These are phyloP conservation scores for Fragilariopsis cylindrus DNA, from an alignment of 108 stramenopile genomes.

Conservation along the genomic window DNA sequence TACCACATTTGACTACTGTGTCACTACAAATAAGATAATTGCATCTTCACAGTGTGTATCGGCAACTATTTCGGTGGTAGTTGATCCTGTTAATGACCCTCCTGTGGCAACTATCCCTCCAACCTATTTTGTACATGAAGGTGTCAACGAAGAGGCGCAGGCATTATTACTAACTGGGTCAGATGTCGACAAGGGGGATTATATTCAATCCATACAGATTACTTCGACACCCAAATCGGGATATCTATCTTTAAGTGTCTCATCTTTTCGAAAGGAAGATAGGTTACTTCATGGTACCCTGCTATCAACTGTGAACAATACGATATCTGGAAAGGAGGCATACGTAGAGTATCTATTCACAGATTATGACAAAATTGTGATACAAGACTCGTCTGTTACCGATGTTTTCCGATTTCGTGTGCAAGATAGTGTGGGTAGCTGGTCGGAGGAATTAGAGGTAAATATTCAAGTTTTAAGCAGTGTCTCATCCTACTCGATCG, in stretches of 20 bases:
- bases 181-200: constrained; percentile 43
- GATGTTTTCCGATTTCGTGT: constrained; percentile 49
- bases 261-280: constrained; percentile 31
- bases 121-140: constrained; percentile 29
- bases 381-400: constrained; percentile 8
- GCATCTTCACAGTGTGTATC: constrained; percentile 26
- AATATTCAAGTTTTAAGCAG: constrained; percentile 24
- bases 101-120: constrained; percentile 27
- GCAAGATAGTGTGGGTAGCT: constrained; percentile 32
- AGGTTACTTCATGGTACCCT: constrained; percentile 38
- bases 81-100: constrained; percentile 46
- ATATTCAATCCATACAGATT: constrained; percentile 32
- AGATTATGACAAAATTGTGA: constrained; percentile 10
- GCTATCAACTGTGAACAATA: constrained; percentile 25
- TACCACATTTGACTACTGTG: constrained; percentile 39
- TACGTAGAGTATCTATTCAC: constrained; percentile 26
- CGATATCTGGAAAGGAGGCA: constrained; percentile 21
- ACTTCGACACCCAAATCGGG: constrained; percentile 33
- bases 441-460: constrained; percentile 35
- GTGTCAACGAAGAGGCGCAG: constrained; percentile 4
- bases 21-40: constrained; percentile 21
- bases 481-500: background rate
- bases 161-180: constrained; percentile 33
- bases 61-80: constrained; percentile 30
- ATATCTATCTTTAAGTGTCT: constrained; percentile 33